Evolutionary conservation across 2,329 filamentous ascomycete genomes (phyloP), one percentile per base, ranked within the genome.

Genomic region (Balansia obtecta): DNA sequence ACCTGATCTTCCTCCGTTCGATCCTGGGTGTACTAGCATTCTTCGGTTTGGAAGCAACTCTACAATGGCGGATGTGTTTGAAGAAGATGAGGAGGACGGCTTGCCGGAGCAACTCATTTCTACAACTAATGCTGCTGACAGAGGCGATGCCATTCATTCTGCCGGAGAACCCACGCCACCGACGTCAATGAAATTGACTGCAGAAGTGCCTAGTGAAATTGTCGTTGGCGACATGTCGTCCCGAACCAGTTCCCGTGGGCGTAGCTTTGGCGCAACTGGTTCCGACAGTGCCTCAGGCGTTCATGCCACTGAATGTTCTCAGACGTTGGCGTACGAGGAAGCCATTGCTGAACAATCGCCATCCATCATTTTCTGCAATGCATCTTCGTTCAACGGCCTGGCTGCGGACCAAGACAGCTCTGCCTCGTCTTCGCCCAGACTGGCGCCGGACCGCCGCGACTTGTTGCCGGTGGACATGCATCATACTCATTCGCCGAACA

Each of bases 11-110:
- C 81, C 80, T 12, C 83, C 85, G 0, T 91, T 91, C 58, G 86
- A 90, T 50, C 68, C 69, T 53, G 71, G 70, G 40, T 68, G 75
- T 22, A 70, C 77, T n/a, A 73, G 73, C 30, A 77, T 83, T 49
- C 75, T 78, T 52, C 74, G 80, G 15, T 82, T 82, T 48, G 77
- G 76, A 39, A 85, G 81, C 63, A 80, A 78, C 56, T 82, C 83
- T 0, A 83, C 83, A 0, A 90, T 93, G 86, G 86, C 83, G 0
- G 87, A 91, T 61, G 87, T 93, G 1, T 93, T 91, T 55, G 87
- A 93, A 61, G 87, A 91, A 58, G 86, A 90, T 30, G 86, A 89
- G 55, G 83, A 87, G 58, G 75, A 79, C 3, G 70, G 68, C 57
- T n/a, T 34, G 7, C 18, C 33, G 16, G 32, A 32, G 27, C 42